A percentile compares a stretch with the other conserved stretches of the same genome.
Conservation (phyloP, 495 filamentous ascomycete genomes). For the Aspergillus nidulans region DNA sequence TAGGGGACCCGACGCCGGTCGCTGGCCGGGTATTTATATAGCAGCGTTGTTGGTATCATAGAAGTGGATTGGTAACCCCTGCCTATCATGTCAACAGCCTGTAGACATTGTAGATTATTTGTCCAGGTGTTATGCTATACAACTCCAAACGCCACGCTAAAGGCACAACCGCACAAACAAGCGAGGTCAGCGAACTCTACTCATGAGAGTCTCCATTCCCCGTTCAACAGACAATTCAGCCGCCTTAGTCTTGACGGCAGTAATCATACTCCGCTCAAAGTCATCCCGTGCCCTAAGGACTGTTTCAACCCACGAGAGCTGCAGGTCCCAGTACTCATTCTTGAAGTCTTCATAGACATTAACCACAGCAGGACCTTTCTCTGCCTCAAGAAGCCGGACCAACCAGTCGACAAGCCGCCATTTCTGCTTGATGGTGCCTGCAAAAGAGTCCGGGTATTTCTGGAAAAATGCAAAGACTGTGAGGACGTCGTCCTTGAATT, state of each 20-base stretch:
- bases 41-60: neutral
- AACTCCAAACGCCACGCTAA: slow-evolving; percentile 23
- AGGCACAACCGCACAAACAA: neutral
- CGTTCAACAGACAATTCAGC: slow-evolving; percentile 76
- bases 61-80: neutral
- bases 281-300: slow-evolving; percentile 85
- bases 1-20: neutral
- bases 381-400: slow-evolving; percentile 64
- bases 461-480: slow-evolving; percentile 73
- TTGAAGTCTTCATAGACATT: slow-evolving; percentile 81
- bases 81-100: neutral
- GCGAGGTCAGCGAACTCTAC: slow-evolving; percentile 65
- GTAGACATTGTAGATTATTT: neutral
- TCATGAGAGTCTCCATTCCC: slow-evolving; percentile 84
- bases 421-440: slow-evolving; percentile 71
- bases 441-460: slow-evolving; percentile 61
- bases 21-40: neutral
- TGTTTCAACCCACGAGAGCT: slow-evolving; percentile 93
- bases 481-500: slow-evolving; percentile 84
- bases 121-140: neutral
- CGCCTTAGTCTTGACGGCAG: slow-evolving; percentile 77
- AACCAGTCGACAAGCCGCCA: slow-evolving; percentile 87
- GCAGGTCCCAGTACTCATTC: slow-evolving; percentile 85
- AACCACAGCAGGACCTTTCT: slow-evolving; percentile 65
- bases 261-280: slow-evolving; percentile 86